A percentile compares a stretch with the other conserved stretches of the same genome.
Evolutionary conservation across 2,329 filamentous ascomycete species (phyloP).

Genomic region (Fusarium sp.): DNA sequence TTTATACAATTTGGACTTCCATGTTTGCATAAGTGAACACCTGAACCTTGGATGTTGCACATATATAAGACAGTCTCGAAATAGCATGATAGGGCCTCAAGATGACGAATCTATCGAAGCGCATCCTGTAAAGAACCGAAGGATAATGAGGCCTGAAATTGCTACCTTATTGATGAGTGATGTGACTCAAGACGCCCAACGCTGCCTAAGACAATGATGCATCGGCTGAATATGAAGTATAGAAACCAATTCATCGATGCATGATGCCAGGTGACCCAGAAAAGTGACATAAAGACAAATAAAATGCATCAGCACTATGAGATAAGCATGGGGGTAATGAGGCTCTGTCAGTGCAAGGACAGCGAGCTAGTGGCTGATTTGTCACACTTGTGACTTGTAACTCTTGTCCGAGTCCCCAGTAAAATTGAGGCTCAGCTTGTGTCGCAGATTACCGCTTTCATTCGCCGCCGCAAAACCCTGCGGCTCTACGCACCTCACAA

Average conservation of each 20-base stretch:
- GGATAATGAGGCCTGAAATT: not conserved
- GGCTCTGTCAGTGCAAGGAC: not conserved
- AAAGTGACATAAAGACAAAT: rapidly evolving
- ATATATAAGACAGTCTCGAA: too few species aligned
- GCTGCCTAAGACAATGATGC: not conserved
- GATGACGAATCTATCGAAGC: not conserved
- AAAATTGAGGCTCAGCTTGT: too few species aligned
- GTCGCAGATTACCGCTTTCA: not conserved
- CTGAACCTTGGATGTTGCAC: not conserved
- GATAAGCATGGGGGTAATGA: rapidly evolving
- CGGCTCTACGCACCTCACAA: not conserved
- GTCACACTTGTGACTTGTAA: not conserved
- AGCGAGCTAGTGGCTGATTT: not conserved
- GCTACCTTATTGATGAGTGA: not conserved
- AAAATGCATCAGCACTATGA: too few species aligned
- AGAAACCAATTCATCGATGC: rapidly evolving
- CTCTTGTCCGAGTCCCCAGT: too few species aligned
- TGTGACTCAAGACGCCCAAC: not conserved
- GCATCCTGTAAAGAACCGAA: not conserved
- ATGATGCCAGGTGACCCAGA: not conserved
- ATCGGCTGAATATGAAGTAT: not conserved
- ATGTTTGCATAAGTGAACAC: rapidly evolving
- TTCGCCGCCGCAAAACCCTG: rapidly evolving
- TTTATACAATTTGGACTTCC: not conserved
- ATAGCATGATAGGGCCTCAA: too few species aligned